These are phyloP conservation scores for Fusarium ramigenum DNA, from an alignment of 2,329 filamentous ascomycete species.

Conservation along the genomic window DNA sequence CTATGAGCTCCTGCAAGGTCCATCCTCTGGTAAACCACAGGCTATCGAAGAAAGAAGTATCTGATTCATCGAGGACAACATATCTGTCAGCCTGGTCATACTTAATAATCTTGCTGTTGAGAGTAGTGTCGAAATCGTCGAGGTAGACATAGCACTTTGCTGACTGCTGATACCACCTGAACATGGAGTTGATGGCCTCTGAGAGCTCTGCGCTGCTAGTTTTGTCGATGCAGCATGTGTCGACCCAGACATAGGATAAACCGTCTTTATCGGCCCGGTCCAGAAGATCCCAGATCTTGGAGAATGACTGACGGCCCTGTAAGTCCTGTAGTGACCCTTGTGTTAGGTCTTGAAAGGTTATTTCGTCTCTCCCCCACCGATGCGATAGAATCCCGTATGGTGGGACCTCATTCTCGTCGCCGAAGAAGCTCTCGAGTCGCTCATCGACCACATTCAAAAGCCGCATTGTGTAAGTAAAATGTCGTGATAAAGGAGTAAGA, in stretches of 20 bases:
- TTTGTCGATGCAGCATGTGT: slow-evolving; percentile 46
- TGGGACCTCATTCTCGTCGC: slow-evolving; percentile 19
- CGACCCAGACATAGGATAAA: slow-evolving; percentile 39
- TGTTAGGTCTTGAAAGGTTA: slow-evolving; percentile 43
- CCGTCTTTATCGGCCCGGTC: slow-evolving; percentile 17
- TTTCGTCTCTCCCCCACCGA: slow-evolving; percentile 47
- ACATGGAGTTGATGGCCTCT: slow-evolving; percentile 45
- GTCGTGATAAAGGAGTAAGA: too few species aligned
- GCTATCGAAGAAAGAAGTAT: slow-evolving; percentile 26
- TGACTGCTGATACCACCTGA: slow-evolving; percentile 41
- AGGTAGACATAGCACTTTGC: slow-evolving; percentile 41
- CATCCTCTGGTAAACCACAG: slow-evolving; percentile 2
- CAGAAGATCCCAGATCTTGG: slow-evolving; percentile 33
- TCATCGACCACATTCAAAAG: slow-evolving; percentile 40
- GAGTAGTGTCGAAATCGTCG: slow-evolving; percentile 9
- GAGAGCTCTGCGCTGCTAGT: slow-evolving; percentile 40
- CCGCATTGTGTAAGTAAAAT: slow-evolving; percentile 42
- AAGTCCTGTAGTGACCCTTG: background rate
- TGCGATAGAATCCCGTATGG: slow-evolving; percentile 51
- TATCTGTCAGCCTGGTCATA: background rate
- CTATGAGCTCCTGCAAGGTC: background rate
- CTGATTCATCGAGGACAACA: background rate
- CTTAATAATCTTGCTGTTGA: background rate
- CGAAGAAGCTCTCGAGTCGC: slow-evolving; percentile 37
- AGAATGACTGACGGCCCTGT: background rate